Evolutionary conservation across 192 early-diverging fungal genomes (phyloP), one percentile per base, ranked within the genome.

Genomic region (Bifiguratus adelaidae): DNA sequence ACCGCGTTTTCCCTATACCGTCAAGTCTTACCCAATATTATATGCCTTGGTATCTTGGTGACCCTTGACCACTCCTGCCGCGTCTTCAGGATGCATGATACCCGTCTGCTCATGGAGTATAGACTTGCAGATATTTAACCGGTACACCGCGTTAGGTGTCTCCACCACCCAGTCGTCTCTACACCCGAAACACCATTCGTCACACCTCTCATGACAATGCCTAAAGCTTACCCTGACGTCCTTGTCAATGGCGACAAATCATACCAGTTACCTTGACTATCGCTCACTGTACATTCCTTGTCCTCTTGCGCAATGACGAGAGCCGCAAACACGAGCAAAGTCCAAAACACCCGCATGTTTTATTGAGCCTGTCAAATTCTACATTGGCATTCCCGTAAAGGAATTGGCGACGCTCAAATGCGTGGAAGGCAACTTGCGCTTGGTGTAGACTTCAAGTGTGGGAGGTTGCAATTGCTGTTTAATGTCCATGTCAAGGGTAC

Each of bases 181-280:
- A 38, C 21, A 38, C 6, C 21, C 15, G 37, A 6, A 8, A 4
- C 37, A 8, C 37, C 21, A 38, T n/a, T 15, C 4, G 4, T 9
- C 7, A n/a, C 38, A 41, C 22, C 3, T 1, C 16, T 0, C 38
- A 41, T 41, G 4, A n/a, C n/a, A n/a, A n/a, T n/a, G n/a, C n/a
- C n/a, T 18, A 18, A 28, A 16, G 13, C 44, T 48, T 49, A 53
- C 51, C 51, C 43, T 12, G 20, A 25, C 15, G 34, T 30, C 18
- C 45, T 49, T 33, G 18, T 35, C 25, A 67, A 41, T 16, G 54
- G n/a, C 19, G 56, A 57, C 50, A 73, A 28, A 36, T 70, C 61
- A 29, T 67, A 73, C 16, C 47, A 35, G 7, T 44, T 50, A 35
- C 27, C 44, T 30, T 45, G 29, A 2, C 28, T 30, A 15, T 45